Percentiles rank a stretch among this genome's conserved stretches.
phyloP scores from a whole-genome alignment of 768 basidiomycete genomes.

The Collybiopsis confluens region DNA sequence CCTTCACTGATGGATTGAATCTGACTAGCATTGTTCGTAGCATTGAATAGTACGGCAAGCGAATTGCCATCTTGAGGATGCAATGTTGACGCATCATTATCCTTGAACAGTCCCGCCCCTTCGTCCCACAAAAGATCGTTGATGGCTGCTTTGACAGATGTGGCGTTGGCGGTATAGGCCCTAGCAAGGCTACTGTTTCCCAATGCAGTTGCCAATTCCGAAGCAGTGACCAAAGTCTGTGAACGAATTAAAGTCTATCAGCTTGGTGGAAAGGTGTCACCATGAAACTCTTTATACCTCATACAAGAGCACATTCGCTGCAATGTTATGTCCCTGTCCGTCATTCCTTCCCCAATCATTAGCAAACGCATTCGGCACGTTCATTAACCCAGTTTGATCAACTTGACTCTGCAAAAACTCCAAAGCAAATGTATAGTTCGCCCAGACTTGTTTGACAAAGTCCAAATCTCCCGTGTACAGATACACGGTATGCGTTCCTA shows the following conservation, averaged over 20 bases:
- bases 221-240: constrained; percentile 30
- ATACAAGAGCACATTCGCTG: constrained; percentile 32
- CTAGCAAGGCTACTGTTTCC: constrained; percentile 20
- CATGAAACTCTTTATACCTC: too few species aligned
- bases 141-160: constrained; percentile 34
- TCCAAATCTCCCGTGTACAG: constrained; percentile 44
- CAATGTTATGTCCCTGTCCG: constrained; percentile 42
- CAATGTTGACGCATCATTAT: constrained; percentile 38
- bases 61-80: constrained; percentile 49
- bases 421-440: constrained; percentile 22
- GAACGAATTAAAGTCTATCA: too few species aligned
- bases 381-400: constrained; percentile 33
- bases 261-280: too few species aligned
- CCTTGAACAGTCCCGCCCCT: constrained; percentile 38
- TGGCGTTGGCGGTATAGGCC: constrained; percentile 28
- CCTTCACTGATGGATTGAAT: constrained; percentile 38
- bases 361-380: constrained; percentile 34
- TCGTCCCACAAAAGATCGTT: constrained; percentile 43
- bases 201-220: constrained; percentile 29
- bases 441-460: constrained; percentile 40
- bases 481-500: constrained; percentile 36
- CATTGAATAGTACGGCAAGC: constrained; percentile 39
- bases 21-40: constrained; percentile 34
- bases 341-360: constrained; percentile 48
- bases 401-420: constrained; percentile 38